Conservation (phyloP, 306 rosid genomes). For the Trifolium fragiferum region DNA sequence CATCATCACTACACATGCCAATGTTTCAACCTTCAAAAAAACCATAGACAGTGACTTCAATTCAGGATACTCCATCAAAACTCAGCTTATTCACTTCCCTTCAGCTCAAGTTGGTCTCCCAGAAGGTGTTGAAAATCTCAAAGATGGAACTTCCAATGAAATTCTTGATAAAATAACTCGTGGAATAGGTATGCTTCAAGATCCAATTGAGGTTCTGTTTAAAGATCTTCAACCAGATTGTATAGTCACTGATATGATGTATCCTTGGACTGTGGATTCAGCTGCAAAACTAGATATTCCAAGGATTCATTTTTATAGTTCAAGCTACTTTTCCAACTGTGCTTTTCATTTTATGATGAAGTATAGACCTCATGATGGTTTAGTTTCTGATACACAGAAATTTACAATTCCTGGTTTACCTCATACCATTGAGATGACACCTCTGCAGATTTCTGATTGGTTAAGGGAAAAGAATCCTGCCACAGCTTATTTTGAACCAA, state of each 20-base stretch:
- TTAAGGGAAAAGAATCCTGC: not conserved
- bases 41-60: not conserved
- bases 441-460: not conserved
- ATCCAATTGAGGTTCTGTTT: slow-evolving; percentile 32
- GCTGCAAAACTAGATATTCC: slow-evolving; percentile 42
- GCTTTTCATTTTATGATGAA: not conserved
- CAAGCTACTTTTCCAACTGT: slow-evolving; percentile 36
- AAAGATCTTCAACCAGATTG: slow-evolving; percentile 40
- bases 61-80: not conserved
- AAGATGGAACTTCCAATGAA: not conserved
- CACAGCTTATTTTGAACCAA: not conserved
- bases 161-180: not conserved
- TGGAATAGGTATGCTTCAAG: slow-evolving; percentile 29
- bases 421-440: slow-evolving; percentile 23
- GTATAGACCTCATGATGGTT: slow-evolving; percentile 25
- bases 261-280: slow-evolving; percentile 46
- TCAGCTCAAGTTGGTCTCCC: slow-evolving; percentile 41
- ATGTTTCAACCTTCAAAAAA: not conserved
- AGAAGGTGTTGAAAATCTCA: slow-evolving; percentile 39
- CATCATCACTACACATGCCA: slow-evolving; percentile 20
- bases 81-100: slow-evolving; percentile 33
- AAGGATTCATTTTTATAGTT: slow-evolving; percentile 40
- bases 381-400: slow-evolving; percentile 26
- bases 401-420: slow-evolving; percentile 35
- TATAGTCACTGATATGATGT: slow-evolving; percentile 33